phyloP scores from a whole-genome alignment of 2,329 filamentous ascomycete genomes.

The Albophoma yamanashiensis region DNA sequence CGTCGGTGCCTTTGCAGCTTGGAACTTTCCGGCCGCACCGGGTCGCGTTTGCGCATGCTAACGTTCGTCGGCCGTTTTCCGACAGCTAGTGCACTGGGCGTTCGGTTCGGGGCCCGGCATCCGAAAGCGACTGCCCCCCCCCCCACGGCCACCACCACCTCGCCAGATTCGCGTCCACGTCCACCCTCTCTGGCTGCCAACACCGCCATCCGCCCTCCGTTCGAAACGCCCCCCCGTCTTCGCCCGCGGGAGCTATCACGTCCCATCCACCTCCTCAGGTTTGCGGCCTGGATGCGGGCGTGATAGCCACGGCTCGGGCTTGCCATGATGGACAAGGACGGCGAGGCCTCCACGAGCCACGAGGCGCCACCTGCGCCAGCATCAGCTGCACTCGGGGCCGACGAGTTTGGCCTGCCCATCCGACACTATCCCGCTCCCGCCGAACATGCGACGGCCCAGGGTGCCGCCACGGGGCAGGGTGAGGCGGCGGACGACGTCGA shows the following conservation, averaged over 20 bases:
- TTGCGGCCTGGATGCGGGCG: constrained; percentile 14
- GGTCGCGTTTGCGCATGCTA: background rate
- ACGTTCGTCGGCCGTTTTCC: background rate
- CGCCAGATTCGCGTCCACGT: background rate
- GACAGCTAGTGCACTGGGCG: background rate
- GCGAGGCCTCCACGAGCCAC: constrained; percentile 1
- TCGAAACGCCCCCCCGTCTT: constrained; percentile 3
- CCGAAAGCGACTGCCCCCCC: background rate
- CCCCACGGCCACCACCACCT: background rate
- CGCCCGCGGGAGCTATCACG: constrained; percentile 7
- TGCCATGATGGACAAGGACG: constrained; percentile 11
- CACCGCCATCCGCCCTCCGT: constrained; percentile 1
- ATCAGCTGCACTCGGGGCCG: constrained; percentile 34
- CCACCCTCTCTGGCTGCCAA: background rate
- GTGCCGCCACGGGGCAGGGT: background rate
- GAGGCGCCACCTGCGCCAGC: constrained; percentile 16
- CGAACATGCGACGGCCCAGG: constrained; percentile 8
- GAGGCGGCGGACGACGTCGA: background rate
- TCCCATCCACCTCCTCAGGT: constrained; percentile 10
- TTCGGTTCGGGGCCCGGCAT: background rate
- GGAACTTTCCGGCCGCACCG: background rate
- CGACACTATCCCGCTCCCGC: constrained; percentile 32
- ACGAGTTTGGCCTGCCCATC: constrained; percentile 63
- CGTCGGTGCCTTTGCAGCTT: background rate
- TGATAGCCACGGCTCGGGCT: constrained; percentile 4